Evolutionary conservation across 2,329 filamentous ascomycete genomes (phyloP), one percentile per base, ranked within the genome.

Genomic region (Pseudogymnoascus sp.): DNA sequence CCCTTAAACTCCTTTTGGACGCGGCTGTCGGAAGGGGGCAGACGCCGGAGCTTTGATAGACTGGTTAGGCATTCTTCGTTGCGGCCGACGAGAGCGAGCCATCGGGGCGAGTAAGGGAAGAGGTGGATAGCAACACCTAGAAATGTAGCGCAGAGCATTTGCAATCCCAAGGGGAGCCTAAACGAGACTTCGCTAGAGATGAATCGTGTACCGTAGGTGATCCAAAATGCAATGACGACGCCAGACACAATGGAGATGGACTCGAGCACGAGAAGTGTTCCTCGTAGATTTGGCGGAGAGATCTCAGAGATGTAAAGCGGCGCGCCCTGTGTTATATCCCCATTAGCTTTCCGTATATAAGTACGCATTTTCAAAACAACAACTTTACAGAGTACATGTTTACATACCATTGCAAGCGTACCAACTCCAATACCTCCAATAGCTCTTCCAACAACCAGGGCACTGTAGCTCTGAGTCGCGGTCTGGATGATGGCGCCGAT

Each of bases 91-190:
- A 75, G 76, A 8, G 76, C 77, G 0, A 84, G 76, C 80, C 82
- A 84, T 35, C 82, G 75, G 0, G 82, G 82, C 0, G 81, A 84
- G 67, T 79, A 83, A 0, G 82, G 82, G 14, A 83, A 73, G 61
- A 79, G 74, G 12, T 67, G 63, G 2, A 70, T 79, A 0, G 77
- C 78, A 0, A 73, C 74, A 63, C 79, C 66, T 10, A 69, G 62
- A 6, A 75, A 69, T 3, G 76, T 37, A 4, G 35, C 35, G 12
- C 35, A 37, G 12, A 64, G 11, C 60, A 64, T 62, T 28, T 72
- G 70, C 3, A 70, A 59, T 68, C 70, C 71, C 64, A 70, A 63
- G 37, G 72, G 70, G 28, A 73, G 63, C 59, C 70, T 66, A 67
- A 68, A 72, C 18, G 70, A 66, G 5, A 62, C 62, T 12, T 47